Percentiles rank a stretch among this genome's conserved stretches.
Conservation (phyloP, 192 early-diverging fungal genomes). For the Mortierella claussenii region DNA sequence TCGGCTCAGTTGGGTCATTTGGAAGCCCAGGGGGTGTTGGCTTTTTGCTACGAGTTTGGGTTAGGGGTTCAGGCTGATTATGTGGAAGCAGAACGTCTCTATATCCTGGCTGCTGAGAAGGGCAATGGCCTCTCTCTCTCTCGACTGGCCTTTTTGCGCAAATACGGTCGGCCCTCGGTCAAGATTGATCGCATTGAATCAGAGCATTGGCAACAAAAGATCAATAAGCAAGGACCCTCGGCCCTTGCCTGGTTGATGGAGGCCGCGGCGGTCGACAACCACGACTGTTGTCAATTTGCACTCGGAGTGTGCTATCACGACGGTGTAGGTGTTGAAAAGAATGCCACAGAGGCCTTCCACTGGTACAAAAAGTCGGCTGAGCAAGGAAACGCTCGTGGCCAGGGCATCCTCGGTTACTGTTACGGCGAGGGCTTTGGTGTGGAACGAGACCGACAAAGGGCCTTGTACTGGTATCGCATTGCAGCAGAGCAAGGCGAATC, state of each 20-base stretch:
- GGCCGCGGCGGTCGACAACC: slow-evolving; percentile 66
- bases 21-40: slow-evolving; percentile 71
- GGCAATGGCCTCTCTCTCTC: slow-evolving; percentile 74
- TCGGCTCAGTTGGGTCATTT: slow-evolving; percentile 59
- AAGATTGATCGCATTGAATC: slow-evolving; percentile 83
- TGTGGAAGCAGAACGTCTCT: slow-evolving; percentile 71
- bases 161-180: slow-evolving; percentile 83
- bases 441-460: slow-evolving; percentile 70
- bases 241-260: slow-evolving; percentile 72
- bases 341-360: slow-evolving; percentile 73
- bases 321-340: slow-evolving; percentile 76
- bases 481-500: slow-evolving; percentile 70
- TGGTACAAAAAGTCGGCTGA: slow-evolving; percentile 77
- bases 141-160: slow-evolving; percentile 79
- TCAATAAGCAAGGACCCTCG: slow-evolving; percentile 62
- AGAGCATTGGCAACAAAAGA: slow-evolving; percentile 78
- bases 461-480: slow-evolving; percentile 73
- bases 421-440: slow-evolving; percentile 85
- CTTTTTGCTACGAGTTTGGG: slow-evolving; percentile 90
- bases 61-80: slow-evolving; percentile 73
- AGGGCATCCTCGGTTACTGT: slow-evolving; percentile 84
- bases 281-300: slow-evolving; percentile 72
- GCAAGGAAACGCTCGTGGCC: slow-evolving; percentile 68
- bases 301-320: slow-evolving; percentile 85
- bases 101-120: slow-evolving; percentile 69